phyloP scores from a whole-genome alignment of 108 stramenopile species.

The Thalassiosira profunda region DNA sequence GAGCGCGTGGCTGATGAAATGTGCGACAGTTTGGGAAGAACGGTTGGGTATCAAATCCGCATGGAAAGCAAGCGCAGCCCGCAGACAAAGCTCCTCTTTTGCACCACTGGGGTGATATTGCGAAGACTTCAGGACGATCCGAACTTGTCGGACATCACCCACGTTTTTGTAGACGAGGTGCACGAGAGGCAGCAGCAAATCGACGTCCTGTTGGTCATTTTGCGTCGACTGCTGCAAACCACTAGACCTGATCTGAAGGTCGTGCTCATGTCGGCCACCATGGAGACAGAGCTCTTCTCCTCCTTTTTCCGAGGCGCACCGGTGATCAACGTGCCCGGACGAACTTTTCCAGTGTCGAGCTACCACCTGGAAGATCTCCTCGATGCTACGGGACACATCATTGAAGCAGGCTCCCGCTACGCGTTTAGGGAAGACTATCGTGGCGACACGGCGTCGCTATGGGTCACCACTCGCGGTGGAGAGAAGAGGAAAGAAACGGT shows the following conservation, averaged over 20 bases:
- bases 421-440: slow-evolving; percentile 41
- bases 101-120: slow-evolving; percentile 96
- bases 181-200: slow-evolving; percentile 89
- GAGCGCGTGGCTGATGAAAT: slow-evolving; percentile 82
- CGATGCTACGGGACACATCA: slow-evolving; percentile 79
- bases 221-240: slow-evolving; percentile 70
- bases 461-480: slow-evolving; percentile 67
- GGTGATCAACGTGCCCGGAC: slow-evolving; percentile 77
- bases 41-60: slow-evolving; percentile 95
- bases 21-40: slow-evolving; percentile 58
- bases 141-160: slow-evolving; percentile 80
- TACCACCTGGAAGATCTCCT: slow-evolving; percentile 90
- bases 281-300: slow-evolving; percentile 79
- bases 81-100: slow-evolving; percentile 90
- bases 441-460: slow-evolving; percentile 48
- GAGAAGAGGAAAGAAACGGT: slow-evolving; percentile 70
- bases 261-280: slow-evolving; percentile 93
- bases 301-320: slow-evolving; percentile 80
- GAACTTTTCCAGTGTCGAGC: slow-evolving; percentile 62
- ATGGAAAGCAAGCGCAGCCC: slow-evolving; percentile 68
- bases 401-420: slow-evolving; percentile 83
- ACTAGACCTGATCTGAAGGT: slow-evolving; percentile 75
- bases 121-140: slow-evolving; percentile 93
- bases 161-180: slow-evolving; percentile 97
- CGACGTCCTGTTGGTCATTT: slow-evolving; percentile 92